A percentile compares a stretch with the other conserved stretches of the same genome.
These are phyloP conservation scores for Apiospora saccharicola DNA, from an alignment of 2,329 filamentous ascomycete species.

Conservation along the genomic window DNA sequence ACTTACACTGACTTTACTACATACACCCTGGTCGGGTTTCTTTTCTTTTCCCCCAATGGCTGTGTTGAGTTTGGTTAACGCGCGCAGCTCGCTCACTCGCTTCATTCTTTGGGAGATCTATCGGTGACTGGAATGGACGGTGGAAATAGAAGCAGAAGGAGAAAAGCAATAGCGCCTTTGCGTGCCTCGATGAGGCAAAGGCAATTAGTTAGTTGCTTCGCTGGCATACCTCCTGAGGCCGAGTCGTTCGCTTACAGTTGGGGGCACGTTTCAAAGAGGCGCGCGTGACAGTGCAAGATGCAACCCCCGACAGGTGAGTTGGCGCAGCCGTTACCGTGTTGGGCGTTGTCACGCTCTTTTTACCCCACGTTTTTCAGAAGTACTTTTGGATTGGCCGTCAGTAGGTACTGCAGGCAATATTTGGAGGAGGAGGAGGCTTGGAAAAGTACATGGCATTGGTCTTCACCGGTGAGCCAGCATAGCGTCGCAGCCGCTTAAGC, in stretches of 20 bases:
- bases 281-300: background rate
- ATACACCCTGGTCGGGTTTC: background rate
- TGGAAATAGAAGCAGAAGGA: background rate
- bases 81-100: no score
- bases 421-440: no score
- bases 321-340: background rate
- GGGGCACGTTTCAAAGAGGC: conserved; percentile 17
- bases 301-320: background rate
- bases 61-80: background rate
- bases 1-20: background rate
- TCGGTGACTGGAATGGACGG: background rate
- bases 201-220: background rate
- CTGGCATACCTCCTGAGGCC: background rate
- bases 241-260: conserved; percentile 15
- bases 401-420: no score
- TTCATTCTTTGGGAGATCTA: background rate
- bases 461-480: conserved; percentile 24
- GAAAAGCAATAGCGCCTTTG: background rate
- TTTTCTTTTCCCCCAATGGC: background rate
- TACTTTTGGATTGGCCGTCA: background rate
- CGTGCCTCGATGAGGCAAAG: background rate
- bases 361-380: background rate
- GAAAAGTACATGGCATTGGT: background rate
- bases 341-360: conserved; percentile 13
- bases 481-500: conserved; percentile 24